Conservation (phyloP, 345 rosid genomes). For the Abelmoschus esculentus region DNA sequence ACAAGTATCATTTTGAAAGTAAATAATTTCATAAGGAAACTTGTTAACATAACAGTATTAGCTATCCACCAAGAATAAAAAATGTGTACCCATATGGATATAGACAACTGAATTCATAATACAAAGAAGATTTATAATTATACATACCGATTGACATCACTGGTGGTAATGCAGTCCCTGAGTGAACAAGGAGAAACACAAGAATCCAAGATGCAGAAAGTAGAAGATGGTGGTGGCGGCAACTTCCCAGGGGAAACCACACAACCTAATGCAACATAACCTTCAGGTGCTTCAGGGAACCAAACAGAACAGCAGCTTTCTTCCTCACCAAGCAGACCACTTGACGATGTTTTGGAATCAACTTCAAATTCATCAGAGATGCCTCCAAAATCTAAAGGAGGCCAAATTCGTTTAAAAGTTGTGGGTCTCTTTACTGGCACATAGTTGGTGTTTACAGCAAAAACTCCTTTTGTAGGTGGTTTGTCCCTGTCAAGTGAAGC, state of each 20-base stretch:
- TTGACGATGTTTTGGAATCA: slow-evolving; percentile 13
- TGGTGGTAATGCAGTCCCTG: slow-evolving; percentile 75
- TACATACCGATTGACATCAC: slow-evolving; percentile 55
- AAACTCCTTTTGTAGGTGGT: slow-evolving; percentile 91
- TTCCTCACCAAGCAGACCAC: slow-evolving; percentile 19
- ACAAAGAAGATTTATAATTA: slow-evolving; percentile 1
- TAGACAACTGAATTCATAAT: slow-evolving; percentile 2
- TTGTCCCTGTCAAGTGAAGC: slow-evolving; percentile 68
- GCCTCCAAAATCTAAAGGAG: slow-evolving; percentile 34
- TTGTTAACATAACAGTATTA: neutral
- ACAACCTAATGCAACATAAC: slow-evolving; percentile 85
- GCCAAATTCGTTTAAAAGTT: slow-evolving; percentile 75
- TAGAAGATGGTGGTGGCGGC: slow-evolving; percentile 63
- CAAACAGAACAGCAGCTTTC: slow-evolving; percentile 57
- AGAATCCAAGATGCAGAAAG: slow-evolving; percentile 67
- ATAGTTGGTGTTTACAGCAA: slow-evolving; percentile 73
- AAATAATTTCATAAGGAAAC: neutral
- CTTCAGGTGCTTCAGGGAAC: slow-evolving; percentile 91
- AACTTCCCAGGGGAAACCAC: slow-evolving; percentile 61
- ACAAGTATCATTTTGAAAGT: slow-evolving; percentile 6
- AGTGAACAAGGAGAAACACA: slow-evolving; percentile 79
- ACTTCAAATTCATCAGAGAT: slow-evolving; percentile 26
- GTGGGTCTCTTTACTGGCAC: slow-evolving; percentile 73
- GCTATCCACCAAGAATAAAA: slow-evolving; percentile 8
- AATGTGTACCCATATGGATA: neutral